These are phyloP conservation scores for Juglanconis oblonga DNA, from an alignment of 2,329 filamentous ascomycete genomes.

Conservation along the genomic window DNA sequence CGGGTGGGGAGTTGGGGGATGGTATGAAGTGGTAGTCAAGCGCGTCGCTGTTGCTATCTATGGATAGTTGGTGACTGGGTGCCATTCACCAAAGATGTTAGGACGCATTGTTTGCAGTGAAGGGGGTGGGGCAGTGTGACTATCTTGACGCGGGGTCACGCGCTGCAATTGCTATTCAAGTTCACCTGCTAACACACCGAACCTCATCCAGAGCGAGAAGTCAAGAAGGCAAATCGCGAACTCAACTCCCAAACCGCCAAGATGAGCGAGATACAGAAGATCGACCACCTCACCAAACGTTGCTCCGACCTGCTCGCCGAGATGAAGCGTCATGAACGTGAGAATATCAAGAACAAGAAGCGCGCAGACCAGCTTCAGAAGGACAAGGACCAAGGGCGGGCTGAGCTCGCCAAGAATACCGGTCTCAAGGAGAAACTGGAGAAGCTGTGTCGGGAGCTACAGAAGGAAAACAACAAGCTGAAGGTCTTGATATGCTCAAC, in stretches of 20 bases:
- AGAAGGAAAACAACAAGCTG: constrained; percentile 96
- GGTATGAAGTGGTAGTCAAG: background rate
- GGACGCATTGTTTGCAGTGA: no score
- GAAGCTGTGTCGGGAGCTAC: constrained; percentile 90
- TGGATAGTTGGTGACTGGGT: background rate
- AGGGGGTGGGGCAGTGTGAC: background rate
- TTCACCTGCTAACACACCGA: constrained; percentile 20
- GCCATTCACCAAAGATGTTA: background rate
- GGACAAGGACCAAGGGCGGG: constrained; percentile 86
- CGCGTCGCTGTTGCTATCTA: background rate
- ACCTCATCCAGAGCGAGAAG: constrained; percentile 71
- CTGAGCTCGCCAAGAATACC: constrained; percentile 85
- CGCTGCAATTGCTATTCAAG: background rate
- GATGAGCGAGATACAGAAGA: constrained; percentile 87
- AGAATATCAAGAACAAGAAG: constrained; percentile 95
- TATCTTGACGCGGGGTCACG: background rate
- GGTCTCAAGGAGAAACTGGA: constrained; percentile 95
- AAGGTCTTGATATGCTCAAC: constrained; percentile 60
- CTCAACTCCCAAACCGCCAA: constrained; percentile 84
- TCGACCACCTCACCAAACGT: constrained; percentile 85
- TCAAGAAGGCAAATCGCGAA: constrained; percentile 90
- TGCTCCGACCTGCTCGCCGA: constrained; percentile 89
- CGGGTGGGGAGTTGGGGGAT: constrained; percentile 19
- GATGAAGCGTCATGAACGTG: constrained; percentile 92
- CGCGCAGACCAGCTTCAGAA: constrained; percentile 92